Base-by-base conservation (phyloP, 1,284 basidiomycete genomes). In the Mycena citricolor region DNA sequence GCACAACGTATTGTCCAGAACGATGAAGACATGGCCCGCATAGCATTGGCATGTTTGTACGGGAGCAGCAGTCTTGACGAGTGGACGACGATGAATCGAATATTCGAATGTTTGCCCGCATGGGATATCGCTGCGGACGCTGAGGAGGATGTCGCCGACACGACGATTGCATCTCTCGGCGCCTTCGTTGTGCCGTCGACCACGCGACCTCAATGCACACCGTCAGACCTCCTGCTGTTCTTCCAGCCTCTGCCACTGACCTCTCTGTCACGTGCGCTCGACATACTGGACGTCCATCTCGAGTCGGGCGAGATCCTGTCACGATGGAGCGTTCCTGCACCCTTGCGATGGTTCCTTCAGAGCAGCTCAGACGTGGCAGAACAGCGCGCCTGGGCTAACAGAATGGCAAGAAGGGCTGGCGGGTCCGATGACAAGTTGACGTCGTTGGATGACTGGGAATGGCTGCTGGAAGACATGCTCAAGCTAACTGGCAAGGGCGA, bases 21-120 rank as follows among this genome's bases (percentile, higher is more conserved):
- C 48, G 90, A 97, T 56, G 80, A 88, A 57, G 88, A 90, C 51
- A 81, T 93, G 57, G 90, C 83, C 11, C 79, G 87, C 8, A 65
- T 97, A 4, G 91, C 93, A 1, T 78, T 97, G 8, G 87, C 93
- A 3, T 86, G 84, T 57, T 67, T 97, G n/a, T 97, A 97, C 54
- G 91, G 91, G 10, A 90, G 78, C 56, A 73, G 82, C 51, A 76
- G 74, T 44, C 66, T 83, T 25, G 70, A 80, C 53, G 75, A 83
- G 52, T 95, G 89, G 91, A 59, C 79, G 0, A 83, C 74, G 2
- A 95, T 95, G 92, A 90, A 85, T 53, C 71, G 74, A 25, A 90
- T 97, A 44, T 97, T 97, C 62, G 94, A 97, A 61, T 97, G 92
- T 60, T 71, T 97, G 32, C 94, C 94, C 0, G 92, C 86, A 7